Evolutionary conservation across 176 grass and related monocot species (phyloP), one percentile per base, ranked within the genome.

Genomic region (Thinopyrum elongatum): DNA sequence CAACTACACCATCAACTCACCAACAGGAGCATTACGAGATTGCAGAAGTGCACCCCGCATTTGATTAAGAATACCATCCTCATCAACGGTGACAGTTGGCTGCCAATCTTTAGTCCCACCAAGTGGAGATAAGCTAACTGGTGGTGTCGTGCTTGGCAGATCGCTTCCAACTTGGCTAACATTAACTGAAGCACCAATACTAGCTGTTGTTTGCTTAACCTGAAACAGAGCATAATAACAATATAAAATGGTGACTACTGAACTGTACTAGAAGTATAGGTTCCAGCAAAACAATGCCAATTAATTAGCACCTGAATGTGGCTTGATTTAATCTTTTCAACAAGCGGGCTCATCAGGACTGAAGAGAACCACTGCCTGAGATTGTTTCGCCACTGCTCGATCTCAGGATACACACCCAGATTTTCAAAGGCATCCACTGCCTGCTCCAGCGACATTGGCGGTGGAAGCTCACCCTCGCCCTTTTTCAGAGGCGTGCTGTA

Each of bases 351-450:
- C 63, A 98, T 87, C 78, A 98, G 72, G 84, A 94, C 85, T 13
- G 94, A 94, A 89, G 94, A 98, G 67, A 98, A 94, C 97, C 94
- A 98, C 59, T 98, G 97, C 66, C 94, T 95, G 55, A 98, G 90
- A 79, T 87, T 85, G 46, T 98, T 89, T 73, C 96, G 81, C 94
- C 97, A 98, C 51, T 84, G 86, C 79, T 98, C 97, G 10, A 98
- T 98, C 65, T 95, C 88, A 57, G 93, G 93, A 87, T 95, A 94
- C 47, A 98, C 84, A 61, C 93, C 93, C 65, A 98, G 91, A 80
- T 47, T 89, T 74, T 92, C 90, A 83, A 94, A 95, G 21, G 90
- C 90, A 67, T 91, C 86, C 34, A 94, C 87, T 70, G 88, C 84
- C 72, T 95, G 90, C 90, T 98, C 97, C 77, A 98, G 79, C 36